phyloP scores from a whole-genome alignment of 1,139 yeast genomes.

The Sugiyamaella grinbergsii region DNA sequence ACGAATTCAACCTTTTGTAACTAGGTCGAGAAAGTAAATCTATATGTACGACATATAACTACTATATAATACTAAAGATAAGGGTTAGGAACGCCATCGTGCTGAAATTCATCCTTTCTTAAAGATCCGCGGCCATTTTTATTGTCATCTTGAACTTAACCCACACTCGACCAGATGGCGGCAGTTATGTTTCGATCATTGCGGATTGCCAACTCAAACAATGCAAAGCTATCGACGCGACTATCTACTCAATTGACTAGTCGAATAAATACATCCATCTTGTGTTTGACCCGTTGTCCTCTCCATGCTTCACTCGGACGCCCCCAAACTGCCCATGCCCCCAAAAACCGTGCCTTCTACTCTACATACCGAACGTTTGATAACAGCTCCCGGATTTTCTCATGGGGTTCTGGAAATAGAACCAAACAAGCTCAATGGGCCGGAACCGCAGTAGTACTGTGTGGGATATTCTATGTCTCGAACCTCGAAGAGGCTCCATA shows the following conservation, averaged over 20 bases:
- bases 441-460: constrained; percentile 36
- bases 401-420: constrained; percentile 19
- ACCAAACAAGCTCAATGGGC: constrained; percentile 33
- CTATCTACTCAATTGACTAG: too few relatives aligned
- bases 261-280: too few relatives aligned
- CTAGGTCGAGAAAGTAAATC: neutral
- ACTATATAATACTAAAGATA: neutral
- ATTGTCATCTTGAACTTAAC: too few relatives aligned
- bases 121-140: too few relatives aligned
- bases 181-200: too few relatives aligned
- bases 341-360: constrained; percentile 2
- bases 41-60: neutral
- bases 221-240: too few relatives aligned
- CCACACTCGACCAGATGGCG: too few relatives aligned
- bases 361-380: constrained; percentile 22
- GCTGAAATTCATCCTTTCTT: too few relatives aligned
- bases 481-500: constrained; percentile 83
- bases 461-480: constrained; percentile 55
- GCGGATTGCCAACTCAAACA: too few relatives aligned
- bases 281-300: neutral
- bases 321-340: neutral
- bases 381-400: constrained; percentile 2
- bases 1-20: too few relatives aligned
- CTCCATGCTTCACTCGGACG: too few relatives aligned
- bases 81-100: neutral